Evolutionary conservation across 257 asterid genomes (phyloP), one percentile per base, ranked within the genome.

Genomic region (Solanum clarkiae): DNA sequence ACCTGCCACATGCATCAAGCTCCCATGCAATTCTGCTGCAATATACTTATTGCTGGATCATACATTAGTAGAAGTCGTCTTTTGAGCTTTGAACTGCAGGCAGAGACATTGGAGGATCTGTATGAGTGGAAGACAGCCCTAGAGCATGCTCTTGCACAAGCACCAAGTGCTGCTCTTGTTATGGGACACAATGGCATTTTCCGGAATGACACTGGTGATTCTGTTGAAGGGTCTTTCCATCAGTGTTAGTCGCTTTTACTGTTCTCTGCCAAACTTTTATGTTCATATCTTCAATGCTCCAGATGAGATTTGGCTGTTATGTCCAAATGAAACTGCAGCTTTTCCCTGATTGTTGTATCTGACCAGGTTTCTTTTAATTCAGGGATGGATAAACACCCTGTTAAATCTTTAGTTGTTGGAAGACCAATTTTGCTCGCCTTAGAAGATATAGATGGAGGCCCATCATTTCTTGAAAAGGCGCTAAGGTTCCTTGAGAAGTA

Each of bases 361-460:
- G 85, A 56, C 77, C 86, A 68, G 75, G 80, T 85, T 59, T 74
- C 57, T 63, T 86, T 88, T 85, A 9, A 88, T 88, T 75, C 92
- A 95, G 99, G 99, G 98, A 95, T 97, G 89, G 98, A 93, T 84
- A 97, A 91, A 63, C 97, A 95, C 32, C 94, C 94, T 84, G 92
- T 93, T 84, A 95, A 94, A 89, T 95, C 99, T 74, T 88, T 95
- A 92, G 99, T 95, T 75, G 97, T 95, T 86, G 98, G 98, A 75
- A 97, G 98, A 13, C 98, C 98, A 59, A 94, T 95, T 88, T 91
- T 95, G 90, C 97, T 95, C 63, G 97, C 99, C 29, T 88, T 95
- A 85, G 98, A 95, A 90, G 99, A 95, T 90, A 94, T 95, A 89
- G 99, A 95, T 88, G 98, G 99, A 83, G 97, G 95, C 24, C 99